Percentiles rank a stretch among this genome's conserved stretches.
phyloP scores from a whole-genome alignment of 1,139 yeast genomes.

The Taiozyma onychis region DNA sequence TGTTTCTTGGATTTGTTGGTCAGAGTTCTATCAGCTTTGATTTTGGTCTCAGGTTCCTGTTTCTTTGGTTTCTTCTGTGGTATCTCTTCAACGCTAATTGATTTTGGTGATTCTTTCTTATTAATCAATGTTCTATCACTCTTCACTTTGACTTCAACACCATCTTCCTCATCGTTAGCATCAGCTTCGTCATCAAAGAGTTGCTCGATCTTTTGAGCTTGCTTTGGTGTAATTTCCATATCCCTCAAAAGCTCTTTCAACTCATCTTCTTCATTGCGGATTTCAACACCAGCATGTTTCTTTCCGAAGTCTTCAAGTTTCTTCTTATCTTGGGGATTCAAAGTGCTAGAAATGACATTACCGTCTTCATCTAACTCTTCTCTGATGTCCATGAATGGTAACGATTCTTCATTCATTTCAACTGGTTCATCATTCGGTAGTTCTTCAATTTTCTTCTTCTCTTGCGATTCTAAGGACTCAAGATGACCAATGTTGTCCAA shows the following conservation, averaged over 20 bases:
- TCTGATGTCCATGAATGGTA: constrained; percentile 74
- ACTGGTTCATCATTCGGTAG: constrained; percentile 14
- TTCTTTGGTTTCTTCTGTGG: neutral
- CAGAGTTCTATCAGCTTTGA: neutral
- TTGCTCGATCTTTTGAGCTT: constrained; percentile 6
- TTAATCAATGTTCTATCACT: constrained; percentile 5
- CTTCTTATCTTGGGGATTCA: constrained; percentile 27
- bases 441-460: constrained; percentile 2
- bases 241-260: constrained; percentile 16
- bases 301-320: constrained; percentile 11
- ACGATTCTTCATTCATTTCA: constrained; percentile 3
- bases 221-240: constrained; percentile 15
- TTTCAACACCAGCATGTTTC: constrained; percentile 2
- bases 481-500: constrained; percentile 30
- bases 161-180: constrained; percentile 1
- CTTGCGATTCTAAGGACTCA: constrained; percentile 21
- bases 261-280: constrained; percentile 11
- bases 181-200: constrained; percentile 1
- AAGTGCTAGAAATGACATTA: constrained; percentile 43
- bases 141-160: constrained; percentile 1
- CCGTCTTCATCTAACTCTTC: constrained; percentile 85
- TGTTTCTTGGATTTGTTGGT: too few relatives aligned
- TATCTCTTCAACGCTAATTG: neutral
- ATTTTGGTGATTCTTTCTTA: constrained; percentile 4
- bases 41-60: neutral